phyloP scores from a whole-genome alignment of 139 green algal species.

The Yamagishiella unicocca region DNA sequence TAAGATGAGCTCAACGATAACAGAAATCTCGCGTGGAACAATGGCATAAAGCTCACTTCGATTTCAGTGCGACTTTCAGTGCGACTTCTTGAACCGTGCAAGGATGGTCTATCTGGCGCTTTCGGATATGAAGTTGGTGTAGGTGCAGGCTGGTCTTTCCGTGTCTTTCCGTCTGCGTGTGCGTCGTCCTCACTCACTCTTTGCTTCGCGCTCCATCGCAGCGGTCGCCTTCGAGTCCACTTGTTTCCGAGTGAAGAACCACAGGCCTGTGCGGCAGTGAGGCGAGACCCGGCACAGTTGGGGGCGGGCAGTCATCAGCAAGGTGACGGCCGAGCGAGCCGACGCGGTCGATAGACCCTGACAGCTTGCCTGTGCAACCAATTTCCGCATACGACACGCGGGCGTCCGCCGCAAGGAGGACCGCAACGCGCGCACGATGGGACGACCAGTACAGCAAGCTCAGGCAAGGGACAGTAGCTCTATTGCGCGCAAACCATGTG shows the following conservation, averaged over 20 bases:
- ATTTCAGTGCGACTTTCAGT: neutral
- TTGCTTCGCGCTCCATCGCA: neutral
- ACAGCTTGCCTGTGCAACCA: too few relatives aligned
- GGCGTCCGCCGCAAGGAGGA: too few relatives aligned
- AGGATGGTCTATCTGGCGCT: too few relatives aligned
- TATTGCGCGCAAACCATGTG: neutral
- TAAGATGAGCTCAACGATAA: neutral
- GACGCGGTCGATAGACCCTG: too few relatives aligned
- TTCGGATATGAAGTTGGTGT: neutral
- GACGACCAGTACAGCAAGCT: neutral
- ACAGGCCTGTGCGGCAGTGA: neutral
- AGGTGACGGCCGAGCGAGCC: too few relatives aligned
- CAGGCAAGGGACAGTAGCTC: too few relatives aligned
- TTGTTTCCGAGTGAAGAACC: slow-evolving; percentile 20
- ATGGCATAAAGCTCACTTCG: neutral
- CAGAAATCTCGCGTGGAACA: neutral
- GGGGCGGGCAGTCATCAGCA: too few relatives aligned
- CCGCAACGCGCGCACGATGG: neutral
- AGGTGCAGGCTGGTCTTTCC: neutral
- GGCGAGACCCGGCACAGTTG: too few relatives aligned
- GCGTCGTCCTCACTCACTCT: neutral
- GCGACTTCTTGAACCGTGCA: too few relatives aligned
- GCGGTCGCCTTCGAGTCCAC: neutral
- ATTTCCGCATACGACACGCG: too few relatives aligned
- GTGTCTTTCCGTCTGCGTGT: neutral